phyloP scores from a whole-genome alignment of 495 filamentous ascomycete genomes.

The Penicillium steckii region DNA sequence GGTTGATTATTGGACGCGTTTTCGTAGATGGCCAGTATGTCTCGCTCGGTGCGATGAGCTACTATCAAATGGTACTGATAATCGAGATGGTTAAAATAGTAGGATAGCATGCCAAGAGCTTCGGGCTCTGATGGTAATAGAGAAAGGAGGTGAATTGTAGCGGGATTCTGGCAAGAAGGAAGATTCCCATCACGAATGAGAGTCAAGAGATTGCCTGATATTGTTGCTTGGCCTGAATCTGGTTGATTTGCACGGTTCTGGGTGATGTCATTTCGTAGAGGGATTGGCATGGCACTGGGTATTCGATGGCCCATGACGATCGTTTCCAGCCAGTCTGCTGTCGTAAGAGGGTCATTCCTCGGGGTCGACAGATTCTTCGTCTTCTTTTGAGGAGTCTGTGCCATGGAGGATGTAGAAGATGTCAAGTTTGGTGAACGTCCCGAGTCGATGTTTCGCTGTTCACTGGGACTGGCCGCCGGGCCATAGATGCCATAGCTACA shows the following conservation, averaged over 20 bases:
- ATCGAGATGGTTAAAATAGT: constrained; percentile 35
- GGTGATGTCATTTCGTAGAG: constrained; percentile 21
- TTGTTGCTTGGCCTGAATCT: neutral
- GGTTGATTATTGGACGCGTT: constrained; percentile 9
- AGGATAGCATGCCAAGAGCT: constrained; percentile 32
- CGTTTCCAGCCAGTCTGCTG: constrained; percentile 37
- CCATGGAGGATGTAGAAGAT: too few species aligned
- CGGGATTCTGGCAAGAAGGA: constrained; percentile 21
- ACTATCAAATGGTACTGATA: constrained; percentile 43
- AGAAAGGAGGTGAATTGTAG: constrained; percentile 18
- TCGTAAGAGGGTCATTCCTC: constrained; percentile 24
- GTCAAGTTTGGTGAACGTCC: too few species aligned
- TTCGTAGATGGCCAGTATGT: constrained; percentile 37
- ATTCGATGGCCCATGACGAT: constrained; percentile 42
- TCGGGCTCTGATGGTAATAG: constrained; percentile 29
- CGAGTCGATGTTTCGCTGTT: neutral
- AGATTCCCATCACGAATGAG: neutral
- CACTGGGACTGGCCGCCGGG: neutral
- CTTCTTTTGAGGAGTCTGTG: too few species aligned
- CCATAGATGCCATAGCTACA: constrained; percentile 29
- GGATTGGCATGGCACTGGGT: constrained; percentile 24
- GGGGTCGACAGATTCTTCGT: too few species aligned
- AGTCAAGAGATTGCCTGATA: neutral
- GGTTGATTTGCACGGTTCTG: constrained; percentile 4
- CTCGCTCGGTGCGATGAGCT: constrained; percentile 17